phyloP scores from a whole-genome alignment of 2,329 filamentous ascomycete species.

The Colletotrichum chlorophyti region DNA sequence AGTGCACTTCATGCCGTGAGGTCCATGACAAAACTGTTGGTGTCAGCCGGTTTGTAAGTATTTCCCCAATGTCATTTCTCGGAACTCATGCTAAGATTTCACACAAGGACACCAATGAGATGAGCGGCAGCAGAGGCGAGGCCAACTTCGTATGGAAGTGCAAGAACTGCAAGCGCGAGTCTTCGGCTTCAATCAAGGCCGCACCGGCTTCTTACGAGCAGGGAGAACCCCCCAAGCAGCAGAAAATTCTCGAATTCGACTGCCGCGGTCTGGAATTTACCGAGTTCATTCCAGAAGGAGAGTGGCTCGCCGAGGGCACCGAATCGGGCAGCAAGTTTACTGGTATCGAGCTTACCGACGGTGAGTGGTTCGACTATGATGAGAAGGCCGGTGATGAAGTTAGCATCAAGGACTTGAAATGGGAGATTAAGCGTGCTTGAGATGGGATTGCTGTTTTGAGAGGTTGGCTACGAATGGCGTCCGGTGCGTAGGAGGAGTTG shows the following conservation, averaged over 20 bases:
- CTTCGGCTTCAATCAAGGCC: slow-evolving; percentile 82
- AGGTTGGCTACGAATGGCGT: slow-evolving; percentile 22
- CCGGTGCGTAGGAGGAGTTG: not conserved
- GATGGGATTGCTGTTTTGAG: not conserved
- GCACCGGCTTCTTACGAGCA: slow-evolving; percentile 76
- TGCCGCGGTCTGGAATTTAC: slow-evolving; percentile 92
- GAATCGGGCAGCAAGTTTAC: slow-evolving; percentile 86
- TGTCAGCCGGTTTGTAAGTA: slow-evolving; percentile 84
- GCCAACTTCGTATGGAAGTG: slow-evolving; percentile 99
- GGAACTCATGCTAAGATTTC: not conserved
- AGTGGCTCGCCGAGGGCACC: slow-evolving; percentile 84
- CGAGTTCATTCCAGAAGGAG: slow-evolving; percentile 91
- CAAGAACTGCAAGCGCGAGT: slow-evolving; percentile 96
- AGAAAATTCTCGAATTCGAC: slow-evolving; percentile 89
- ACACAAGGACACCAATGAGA: slow-evolving; percentile 81
- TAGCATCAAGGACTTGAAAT: slow-evolving; percentile 87
- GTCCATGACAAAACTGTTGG: slow-evolving; percentile 85
- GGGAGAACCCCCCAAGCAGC: slow-evolving; percentile 73
- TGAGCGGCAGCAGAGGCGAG: slow-evolving; percentile 91
- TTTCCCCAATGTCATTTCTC: fast-evolving
- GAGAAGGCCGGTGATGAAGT: slow-evolving; percentile 93
- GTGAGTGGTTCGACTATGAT: slow-evolving; percentile 98
- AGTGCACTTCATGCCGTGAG: slow-evolving; percentile 97
- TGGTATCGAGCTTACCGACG: slow-evolving; percentile 82
- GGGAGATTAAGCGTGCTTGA: slow-evolving; percentile 80